Percentiles rank a stretch among this genome's conserved stretches.
Conservation (phyloP, 805 yeast genomes). For the Starmerella riodocensis region DNA sequence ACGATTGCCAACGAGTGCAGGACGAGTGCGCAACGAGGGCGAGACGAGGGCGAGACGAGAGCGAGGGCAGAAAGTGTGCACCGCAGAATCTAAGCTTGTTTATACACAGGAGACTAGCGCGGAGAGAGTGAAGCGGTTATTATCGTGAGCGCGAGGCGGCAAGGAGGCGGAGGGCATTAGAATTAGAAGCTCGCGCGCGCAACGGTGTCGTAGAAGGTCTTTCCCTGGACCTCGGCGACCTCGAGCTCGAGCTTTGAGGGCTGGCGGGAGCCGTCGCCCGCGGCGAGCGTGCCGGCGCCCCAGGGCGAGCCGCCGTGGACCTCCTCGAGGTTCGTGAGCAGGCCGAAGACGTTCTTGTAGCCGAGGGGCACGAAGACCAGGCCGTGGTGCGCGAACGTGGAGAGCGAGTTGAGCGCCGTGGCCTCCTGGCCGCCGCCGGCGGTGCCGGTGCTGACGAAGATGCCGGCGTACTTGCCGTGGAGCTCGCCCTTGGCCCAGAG, state of each 20-base stretch:
- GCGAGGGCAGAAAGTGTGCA: too few species aligned
- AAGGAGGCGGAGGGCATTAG: too few species aligned
- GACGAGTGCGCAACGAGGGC: too few species aligned
- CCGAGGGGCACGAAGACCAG: constrained; percentile 67
- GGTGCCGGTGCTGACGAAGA: constrained; percentile 58
- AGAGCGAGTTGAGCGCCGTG: constrained; percentile 46
- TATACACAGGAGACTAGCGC: background rate
- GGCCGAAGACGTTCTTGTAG: constrained; percentile 44
- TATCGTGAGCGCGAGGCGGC: too few species aligned
- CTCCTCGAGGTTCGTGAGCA: constrained; percentile 45
- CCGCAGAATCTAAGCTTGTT: too few species aligned
- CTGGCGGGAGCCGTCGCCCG: constrained; percentile 59
- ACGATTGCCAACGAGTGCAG: too few species aligned
- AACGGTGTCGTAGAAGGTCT: constrained; percentile 40
- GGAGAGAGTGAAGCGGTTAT: background rate
- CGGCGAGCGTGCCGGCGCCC: constrained; percentile 78
- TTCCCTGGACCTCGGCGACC: constrained; percentile 57
- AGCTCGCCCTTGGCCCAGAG: constrained; percentile 62
- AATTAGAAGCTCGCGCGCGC: too few species aligned
- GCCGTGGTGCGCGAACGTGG: constrained; percentile 63
- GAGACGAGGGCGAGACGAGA: too few species aligned
- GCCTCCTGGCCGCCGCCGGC: constrained; percentile 71
- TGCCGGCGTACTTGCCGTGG: constrained; percentile 59
- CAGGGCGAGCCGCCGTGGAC: constrained; percentile 74
- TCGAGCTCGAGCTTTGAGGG: constrained; percentile 51